A percentile compares a stretch with the other conserved stretches of the same genome.
phyloP scores from a whole-genome alignment of 176 grass and related monocot species.

The Phyllostachys edulis region DNA sequence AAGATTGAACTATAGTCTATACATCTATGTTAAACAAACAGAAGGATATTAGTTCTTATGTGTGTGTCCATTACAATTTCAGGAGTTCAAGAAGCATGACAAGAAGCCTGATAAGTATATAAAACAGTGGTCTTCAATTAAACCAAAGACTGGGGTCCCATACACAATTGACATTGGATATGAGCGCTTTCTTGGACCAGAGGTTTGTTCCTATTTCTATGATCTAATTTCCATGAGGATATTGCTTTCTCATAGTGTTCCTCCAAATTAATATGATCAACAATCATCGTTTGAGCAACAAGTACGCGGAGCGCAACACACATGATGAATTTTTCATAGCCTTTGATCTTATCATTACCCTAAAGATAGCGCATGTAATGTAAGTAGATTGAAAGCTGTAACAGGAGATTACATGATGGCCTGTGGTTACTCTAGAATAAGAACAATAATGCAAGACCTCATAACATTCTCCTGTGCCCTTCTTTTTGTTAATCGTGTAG shows the following conservation, averaged over 20 bases:
- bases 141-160: slow-evolving; percentile 86
- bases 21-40: slow-evolving; percentile 7
- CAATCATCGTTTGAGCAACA: not conserved
- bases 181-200: slow-evolving; percentile 97
- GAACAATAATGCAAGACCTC: not conserved
- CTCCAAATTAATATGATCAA: not conserved
- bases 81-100: slow-evolving; percentile 95
- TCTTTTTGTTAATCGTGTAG: not conserved
- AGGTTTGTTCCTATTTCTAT: slow-evolving; percentile 60
- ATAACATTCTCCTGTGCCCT: not conserved
- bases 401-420: not conserved
- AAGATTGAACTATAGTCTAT: not conserved
- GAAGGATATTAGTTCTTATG: slow-evolving; percentile 15
- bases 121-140: slow-evolving; percentile 76
- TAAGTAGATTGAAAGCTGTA: not conserved
- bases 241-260: not conserved
- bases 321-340: not conserved
- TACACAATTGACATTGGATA: slow-evolving; percentile 96
- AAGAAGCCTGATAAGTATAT: slow-evolving; percentile 88
- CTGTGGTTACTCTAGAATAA: not conserved
- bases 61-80: slow-evolving; percentile 30
- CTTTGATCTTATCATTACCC: not conserved
- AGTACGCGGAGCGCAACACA: not conserved
- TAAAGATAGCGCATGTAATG: not conserved
- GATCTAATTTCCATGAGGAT: not conserved